Evolutionary conservation across 768 basidiomycete genomes (phyloP).

Genomic region (Pleurotus pulmonarius): DNA sequence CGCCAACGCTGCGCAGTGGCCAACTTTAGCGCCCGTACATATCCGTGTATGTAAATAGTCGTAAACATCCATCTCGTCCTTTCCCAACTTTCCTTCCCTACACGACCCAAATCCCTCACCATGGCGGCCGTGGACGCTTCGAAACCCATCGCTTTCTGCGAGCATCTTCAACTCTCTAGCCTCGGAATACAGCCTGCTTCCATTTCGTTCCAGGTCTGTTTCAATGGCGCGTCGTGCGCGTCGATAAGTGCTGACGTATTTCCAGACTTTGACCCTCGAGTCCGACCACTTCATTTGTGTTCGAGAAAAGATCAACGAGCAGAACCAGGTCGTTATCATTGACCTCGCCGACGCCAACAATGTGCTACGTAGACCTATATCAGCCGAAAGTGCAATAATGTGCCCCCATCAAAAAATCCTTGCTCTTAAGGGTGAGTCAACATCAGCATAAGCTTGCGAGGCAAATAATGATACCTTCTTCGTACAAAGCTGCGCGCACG

Average conservation of each 20-base stretch:
- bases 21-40: not conserved
- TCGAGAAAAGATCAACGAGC: conserved; percentile 91
- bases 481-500: conserved; percentile 76
- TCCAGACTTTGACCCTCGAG: conserved; percentile 87
- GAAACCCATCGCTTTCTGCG: conserved; percentile 86
- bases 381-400: conserved; percentile 99
- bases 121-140: conserved; percentile 47
- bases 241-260: conserved; percentile 9
- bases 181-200: conserved; percentile 94
- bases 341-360: conserved; percentile 97
- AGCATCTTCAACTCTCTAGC: conserved; percentile 92
- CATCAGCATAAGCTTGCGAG: not conserved
- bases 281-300: conserved; percentile 99
- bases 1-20: too few species aligned
- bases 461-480: conserved; percentile 6
- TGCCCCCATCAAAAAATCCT: conserved; percentile 95
- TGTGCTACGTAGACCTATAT: conserved; percentile 92
- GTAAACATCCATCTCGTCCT: conserved; percentile 1
- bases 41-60: not conserved
- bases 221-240: conserved; percentile 27
- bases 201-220: conserved; percentile 90
- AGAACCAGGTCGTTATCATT: conserved; percentile 98
- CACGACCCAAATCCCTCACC: not conserved
- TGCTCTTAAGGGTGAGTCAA: conserved; percentile 79
- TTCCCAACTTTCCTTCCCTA: conserved; percentile 3